Evolutionary conservation across 2,329 filamentous ascomycete species (phyloP).

Genomic region (Aspergillus hiratsukae): DNA sequence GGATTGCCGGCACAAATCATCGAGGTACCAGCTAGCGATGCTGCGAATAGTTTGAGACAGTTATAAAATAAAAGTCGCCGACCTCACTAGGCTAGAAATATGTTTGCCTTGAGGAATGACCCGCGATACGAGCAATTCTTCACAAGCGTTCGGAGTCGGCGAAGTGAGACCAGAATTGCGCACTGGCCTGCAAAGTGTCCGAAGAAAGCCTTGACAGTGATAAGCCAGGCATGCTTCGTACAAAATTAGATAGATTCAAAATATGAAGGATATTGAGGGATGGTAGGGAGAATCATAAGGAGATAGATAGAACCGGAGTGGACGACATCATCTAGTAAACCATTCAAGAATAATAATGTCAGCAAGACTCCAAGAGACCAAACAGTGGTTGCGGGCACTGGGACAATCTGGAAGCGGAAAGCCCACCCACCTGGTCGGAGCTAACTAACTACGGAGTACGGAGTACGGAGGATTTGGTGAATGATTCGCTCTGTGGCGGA

Average conservation of each 20-base stretch:
- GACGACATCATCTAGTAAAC: conserved; percentile 4
- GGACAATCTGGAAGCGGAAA: conserved; percentile 17
- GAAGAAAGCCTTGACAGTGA: conserved; percentile 6
- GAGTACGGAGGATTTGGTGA: too few relatives aligned
- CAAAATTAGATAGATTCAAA: conserved; percentile 1
- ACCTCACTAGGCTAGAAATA: neutral
- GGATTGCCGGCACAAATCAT: conserved; percentile 17
- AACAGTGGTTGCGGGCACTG: conserved; percentile 1
- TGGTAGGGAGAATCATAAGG: neutral
- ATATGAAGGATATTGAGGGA: neutral
- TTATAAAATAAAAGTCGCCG: neutral
- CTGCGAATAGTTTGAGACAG: neutral
- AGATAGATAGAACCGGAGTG: conserved; percentile 1
- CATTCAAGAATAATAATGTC: conserved; percentile 4
- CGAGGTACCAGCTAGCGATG: conserved; percentile 7
- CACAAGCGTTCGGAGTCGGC: conserved; percentile 5
- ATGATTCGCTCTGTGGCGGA: conserved; percentile 1
- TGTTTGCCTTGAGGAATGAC: neutral
- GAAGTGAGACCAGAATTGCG: conserved; percentile 18
- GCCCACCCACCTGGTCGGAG: conserved; percentile 7
- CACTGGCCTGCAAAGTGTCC: conserved; percentile 11
- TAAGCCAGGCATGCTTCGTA: conserved; percentile 17
- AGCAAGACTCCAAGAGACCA: conserved; percentile 7
- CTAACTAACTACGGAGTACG: neutral
- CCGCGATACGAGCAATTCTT: neutral